These are phyloP conservation scores for Rhodotorula mucilaginosa DNA, from an alignment of 1,284 basidiomycete genomes.

Conservation along the genomic window DNA sequence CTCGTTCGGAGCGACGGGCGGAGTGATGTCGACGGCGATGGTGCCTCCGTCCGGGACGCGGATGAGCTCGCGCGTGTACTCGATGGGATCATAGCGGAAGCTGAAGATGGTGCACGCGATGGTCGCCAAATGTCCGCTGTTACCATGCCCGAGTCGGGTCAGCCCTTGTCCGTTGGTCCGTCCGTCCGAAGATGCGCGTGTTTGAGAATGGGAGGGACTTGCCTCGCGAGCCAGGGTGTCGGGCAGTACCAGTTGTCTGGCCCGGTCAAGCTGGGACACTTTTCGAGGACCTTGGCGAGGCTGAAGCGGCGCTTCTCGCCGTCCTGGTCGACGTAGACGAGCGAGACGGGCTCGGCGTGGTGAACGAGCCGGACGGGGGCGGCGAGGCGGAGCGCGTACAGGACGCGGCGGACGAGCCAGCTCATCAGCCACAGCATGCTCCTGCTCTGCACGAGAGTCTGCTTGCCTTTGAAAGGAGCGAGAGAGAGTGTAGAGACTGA, in stretches of 20 bases:
- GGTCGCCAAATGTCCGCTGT: conserved; percentile 34
- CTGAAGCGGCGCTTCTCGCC: conserved; percentile 11
- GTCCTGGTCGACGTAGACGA: conserved; percentile 8
- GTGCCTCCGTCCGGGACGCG: conserved; percentile 68
- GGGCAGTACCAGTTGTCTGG: conserved; percentile 39
- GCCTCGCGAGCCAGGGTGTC: conserved; percentile 38
- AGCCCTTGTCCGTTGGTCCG: background rate
- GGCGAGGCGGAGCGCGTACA: conserved; percentile 19
- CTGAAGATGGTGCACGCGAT: conserved; percentile 58
- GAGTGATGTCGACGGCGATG: conserved; percentile 69
- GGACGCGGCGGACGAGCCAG: conserved; percentile 11
- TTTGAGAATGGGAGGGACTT: background rate
- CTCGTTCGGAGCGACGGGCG: conserved; percentile 56
- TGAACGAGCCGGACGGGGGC: conserved; percentile 17
- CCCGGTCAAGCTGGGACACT: conserved; percentile 36
- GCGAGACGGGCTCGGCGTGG: conserved; percentile 5
- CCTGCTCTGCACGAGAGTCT: too few species aligned
- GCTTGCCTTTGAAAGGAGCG: background rate
- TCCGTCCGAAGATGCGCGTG: background rate
- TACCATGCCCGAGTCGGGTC: background rate
- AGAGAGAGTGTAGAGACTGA: background rate
- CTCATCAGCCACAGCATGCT: conserved; percentile 11
- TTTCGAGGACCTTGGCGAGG: conserved; percentile 26
- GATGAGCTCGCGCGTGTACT: conserved; percentile 57
- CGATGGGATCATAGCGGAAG: conserved; percentile 54